Percentiles rank a stretch among this genome's conserved stretches.
These are phyloP conservation scores for Leccinum huronense DNA, from an alignment of 1,284 basidiomycete genomes.

Conservation along the genomic window DNA sequence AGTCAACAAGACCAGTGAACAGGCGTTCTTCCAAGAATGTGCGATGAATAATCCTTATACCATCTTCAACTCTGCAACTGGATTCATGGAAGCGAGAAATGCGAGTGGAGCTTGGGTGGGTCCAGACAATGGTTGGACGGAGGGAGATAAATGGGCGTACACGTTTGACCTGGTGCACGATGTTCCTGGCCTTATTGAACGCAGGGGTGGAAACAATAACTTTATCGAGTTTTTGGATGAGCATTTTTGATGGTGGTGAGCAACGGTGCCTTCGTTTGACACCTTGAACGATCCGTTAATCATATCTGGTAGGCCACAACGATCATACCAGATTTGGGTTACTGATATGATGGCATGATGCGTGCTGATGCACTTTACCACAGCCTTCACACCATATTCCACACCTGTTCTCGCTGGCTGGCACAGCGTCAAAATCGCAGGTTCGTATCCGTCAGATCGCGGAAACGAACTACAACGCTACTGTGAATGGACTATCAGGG, in stretches of 20 bases:
- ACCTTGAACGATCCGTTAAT: background rate
- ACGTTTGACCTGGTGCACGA: slow-evolving; percentile 77
- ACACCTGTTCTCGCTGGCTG: slow-evolving; percentile 74
- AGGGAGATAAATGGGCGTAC: slow-evolving; percentile 85
- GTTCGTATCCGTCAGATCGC: slow-evolving; percentile 69
- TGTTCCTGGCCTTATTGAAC: slow-evolving; percentile 59
- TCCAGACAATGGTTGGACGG: slow-evolving; percentile 70
- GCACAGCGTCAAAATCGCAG: slow-evolving; percentile 68
- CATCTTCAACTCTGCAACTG: slow-evolving; percentile 70
- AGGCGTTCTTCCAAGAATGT: slow-evolving; percentile 54
- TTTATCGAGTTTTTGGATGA: slow-evolving; percentile 72
- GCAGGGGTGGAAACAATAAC: slow-evolving; percentile 60
- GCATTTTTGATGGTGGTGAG: slow-evolving; percentile 67
- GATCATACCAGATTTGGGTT: slow-evolving; percentile 65
- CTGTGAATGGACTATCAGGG: slow-evolving; percentile 66
- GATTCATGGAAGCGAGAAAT: slow-evolving; percentile 81
- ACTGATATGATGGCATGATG: background rate
- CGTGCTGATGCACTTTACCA: slow-evolving; percentile 11
- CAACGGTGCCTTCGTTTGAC: background rate
- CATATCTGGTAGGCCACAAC: slow-evolving; percentile 58
- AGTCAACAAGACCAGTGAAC: slow-evolving; percentile 45
- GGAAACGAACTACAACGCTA: slow-evolving; percentile 61
- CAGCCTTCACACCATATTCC: slow-evolving; percentile 82
- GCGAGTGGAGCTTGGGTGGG: slow-evolving; percentile 73
- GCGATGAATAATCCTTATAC: slow-evolving; percentile 57